Percentiles rank a stretch among this genome's conserved stretches.
Evolutionary conservation across 345 rosid genomes (phyloP).

Genomic region (Eucalyptus dawsonii): DNA sequence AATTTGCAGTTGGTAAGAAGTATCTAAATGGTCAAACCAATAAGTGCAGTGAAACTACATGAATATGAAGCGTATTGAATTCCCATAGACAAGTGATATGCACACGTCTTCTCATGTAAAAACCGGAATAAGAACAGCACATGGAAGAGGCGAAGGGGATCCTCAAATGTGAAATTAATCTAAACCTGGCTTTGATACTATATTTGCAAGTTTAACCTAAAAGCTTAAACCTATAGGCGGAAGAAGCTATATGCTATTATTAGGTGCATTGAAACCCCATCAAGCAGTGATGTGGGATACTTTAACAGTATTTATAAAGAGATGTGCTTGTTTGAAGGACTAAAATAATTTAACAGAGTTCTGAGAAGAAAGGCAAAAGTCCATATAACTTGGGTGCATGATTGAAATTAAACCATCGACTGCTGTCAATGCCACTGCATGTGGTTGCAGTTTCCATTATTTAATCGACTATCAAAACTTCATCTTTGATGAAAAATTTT

Average conservation of each 20-base stretch:
- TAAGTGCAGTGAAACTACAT: not conserved
- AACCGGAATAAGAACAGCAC: not conserved
- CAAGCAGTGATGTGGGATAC: not conserved
- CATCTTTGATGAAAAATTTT: not conserved
- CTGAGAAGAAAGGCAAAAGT: not conserved
- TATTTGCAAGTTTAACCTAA: not conserved
- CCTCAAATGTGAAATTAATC: not conserved
- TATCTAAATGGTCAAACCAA: not conserved
- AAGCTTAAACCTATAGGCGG: not conserved
- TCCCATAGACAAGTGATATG: not conserved
- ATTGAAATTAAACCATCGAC: not conserved
- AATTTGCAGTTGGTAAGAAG: not conserved
- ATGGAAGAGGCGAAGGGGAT: not conserved
- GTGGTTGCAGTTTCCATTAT: not conserved
- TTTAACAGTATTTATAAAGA: not conserved
- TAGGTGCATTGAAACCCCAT: not conserved
- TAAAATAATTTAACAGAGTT: not conserved
- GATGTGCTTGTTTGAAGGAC: not conserved
- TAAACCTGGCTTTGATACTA: not conserved
- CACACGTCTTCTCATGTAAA: not conserved
- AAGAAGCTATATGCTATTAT: not conserved
- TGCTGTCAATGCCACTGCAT: not conserved
- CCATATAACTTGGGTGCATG: not conserved
- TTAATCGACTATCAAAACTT: not conserved
- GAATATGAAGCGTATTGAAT: not conserved